Evolutionary conservation across 2,329 filamentous ascomycete species (phyloP).

Genomic region (Leptographium flavum): DNA sequence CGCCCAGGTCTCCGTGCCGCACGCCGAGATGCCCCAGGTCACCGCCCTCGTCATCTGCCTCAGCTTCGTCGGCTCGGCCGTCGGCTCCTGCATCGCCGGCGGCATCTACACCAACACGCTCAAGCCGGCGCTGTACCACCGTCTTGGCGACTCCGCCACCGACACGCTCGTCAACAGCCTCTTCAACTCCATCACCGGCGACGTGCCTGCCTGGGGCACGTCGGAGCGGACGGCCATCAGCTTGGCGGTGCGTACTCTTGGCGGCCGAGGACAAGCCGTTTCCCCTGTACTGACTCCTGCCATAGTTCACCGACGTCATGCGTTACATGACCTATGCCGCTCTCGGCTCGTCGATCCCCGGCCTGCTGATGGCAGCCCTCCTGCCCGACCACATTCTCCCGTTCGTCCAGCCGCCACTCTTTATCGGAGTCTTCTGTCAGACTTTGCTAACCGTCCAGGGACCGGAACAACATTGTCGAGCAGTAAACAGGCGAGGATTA

Average conservation of each 20-base stretch:
- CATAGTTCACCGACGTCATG: slow-evolving; percentile 15
- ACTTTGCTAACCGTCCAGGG: neutral
- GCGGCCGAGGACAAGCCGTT: too few species aligned
- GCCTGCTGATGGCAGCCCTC: slow-evolving; percentile 11
- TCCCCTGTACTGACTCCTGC: neutral
- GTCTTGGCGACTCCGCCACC: slow-evolving; percentile 4
- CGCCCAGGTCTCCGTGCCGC: slow-evolving; percentile 12
- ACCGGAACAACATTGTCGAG: neutral
- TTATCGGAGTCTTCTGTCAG: too few species aligned
- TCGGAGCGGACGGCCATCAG: too few species aligned
- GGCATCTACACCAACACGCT: slow-evolving; percentile 9
- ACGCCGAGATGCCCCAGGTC: slow-evolving; percentile 7
- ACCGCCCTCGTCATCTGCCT: slow-evolving; percentile 5
- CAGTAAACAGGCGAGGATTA: neutral
- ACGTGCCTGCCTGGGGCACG: too few species aligned
- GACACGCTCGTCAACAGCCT: slow-evolving; percentile 4
- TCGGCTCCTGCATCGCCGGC: slow-evolving; percentile 8
- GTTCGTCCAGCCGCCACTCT: too few species aligned
- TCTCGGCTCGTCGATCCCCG: slow-evolving; percentile 11
- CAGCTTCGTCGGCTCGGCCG: slow-evolving; percentile 3
- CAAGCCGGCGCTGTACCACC: neutral
- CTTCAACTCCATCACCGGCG: slow-evolving; percentile 7
- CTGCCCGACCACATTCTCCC: slow-evolving; percentile 14
- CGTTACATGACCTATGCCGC: slow-evolving; percentile 16
- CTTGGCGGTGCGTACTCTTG: neutral